Evolutionary conservation across 1,139 yeast genomes (phyloP).

Genomic region (Suhomyces guaymorum): DNA sequence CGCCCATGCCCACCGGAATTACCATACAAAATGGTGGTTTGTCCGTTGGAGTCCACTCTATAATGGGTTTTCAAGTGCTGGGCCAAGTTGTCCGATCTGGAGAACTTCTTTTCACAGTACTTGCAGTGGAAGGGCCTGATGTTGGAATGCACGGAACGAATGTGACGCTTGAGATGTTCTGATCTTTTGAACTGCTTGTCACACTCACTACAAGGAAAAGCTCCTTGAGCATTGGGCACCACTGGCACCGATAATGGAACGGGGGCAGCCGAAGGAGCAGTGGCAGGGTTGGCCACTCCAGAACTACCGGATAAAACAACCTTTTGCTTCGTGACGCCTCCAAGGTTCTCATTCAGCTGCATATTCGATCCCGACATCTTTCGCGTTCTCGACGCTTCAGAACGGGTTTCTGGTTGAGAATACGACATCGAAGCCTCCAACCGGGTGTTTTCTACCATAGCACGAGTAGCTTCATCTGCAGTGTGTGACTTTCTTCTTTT

Average conservation of each 20-base stretch:
- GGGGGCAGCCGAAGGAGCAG: background rate
- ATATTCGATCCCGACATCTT: slow-evolving; percentile 6
- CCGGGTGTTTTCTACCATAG: slow-evolving; percentile 2
- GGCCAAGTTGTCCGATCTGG: slow-evolving; percentile 50
- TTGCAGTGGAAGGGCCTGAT: slow-evolving; percentile 52
- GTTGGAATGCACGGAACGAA: slow-evolving; percentile 50
- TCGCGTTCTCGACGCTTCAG: slow-evolving; percentile 5
- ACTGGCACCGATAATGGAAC: slow-evolving; percentile 10
- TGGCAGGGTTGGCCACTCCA: background rate
- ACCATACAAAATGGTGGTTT: slow-evolving; percentile 40
- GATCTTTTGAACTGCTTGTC: slow-evolving; percentile 49
- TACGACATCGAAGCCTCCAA: slow-evolving; percentile 7
- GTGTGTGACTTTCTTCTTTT: slow-evolving; percentile 16
- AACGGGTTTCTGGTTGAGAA: slow-evolving; percentile 1
- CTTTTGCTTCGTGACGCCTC: background rate
- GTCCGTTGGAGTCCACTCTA: slow-evolving; percentile 34
- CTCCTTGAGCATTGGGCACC: slow-evolving; percentile 17
- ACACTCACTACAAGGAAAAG: slow-evolving; percentile 50
- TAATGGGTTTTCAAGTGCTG: slow-evolving; percentile 51
- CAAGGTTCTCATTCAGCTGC: slow-evolving; percentile 2
- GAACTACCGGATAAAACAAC: slow-evolving; percentile 5
- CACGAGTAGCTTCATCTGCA: slow-evolving; percentile 4
- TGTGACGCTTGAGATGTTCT: slow-evolving; percentile 51
- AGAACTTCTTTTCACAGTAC: slow-evolving; percentile 50
- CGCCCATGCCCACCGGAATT: slow-evolving; percentile 35